Conservation (phyloP, 1,284 basidiomycete species). For the Boletus hoseneyae region DNA sequence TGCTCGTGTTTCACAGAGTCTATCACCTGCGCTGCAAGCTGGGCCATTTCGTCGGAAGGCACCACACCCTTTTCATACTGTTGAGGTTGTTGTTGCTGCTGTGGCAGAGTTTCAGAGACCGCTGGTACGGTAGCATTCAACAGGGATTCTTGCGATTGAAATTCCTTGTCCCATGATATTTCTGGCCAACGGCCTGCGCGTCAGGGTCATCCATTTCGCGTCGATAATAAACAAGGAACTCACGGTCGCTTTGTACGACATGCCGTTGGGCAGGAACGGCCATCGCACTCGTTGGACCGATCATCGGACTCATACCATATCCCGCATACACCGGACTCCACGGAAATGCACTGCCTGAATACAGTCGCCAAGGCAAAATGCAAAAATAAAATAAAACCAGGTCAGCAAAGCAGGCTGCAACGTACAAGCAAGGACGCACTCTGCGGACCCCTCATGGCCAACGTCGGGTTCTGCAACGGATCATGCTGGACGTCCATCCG, state of each 20-base stretch:
- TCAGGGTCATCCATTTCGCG: constrained; percentile 1
- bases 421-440: constrained; percentile 17
- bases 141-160: constrained; percentile 51
- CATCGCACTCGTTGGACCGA: constrained; percentile 28
- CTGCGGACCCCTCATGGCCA: constrained; percentile 9
- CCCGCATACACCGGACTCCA: constrained; percentile 37
- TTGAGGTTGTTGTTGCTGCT: constrained; percentile 16
- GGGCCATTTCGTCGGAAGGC: constrained; percentile 63
- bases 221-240: constrained; percentile 14
- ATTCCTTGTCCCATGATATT: constrained; percentile 60
- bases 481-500: constrained; percentile 17
- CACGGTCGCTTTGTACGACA: constrained; percentile 35
- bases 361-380: background rate
- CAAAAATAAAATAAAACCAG: background rate
- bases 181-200: constrained; percentile 29
- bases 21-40: constrained; percentile 69
- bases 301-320: constrained; percentile 38
- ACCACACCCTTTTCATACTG: constrained; percentile 23
- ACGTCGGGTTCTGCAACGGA: constrained; percentile 3
- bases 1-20: constrained; percentile 66
- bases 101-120: constrained; percentile 1
- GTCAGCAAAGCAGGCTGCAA: constrained; percentile 9
- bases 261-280: constrained; percentile 34
- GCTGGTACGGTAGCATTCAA: constrained; percentile 14
- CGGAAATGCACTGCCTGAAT: constrained; percentile 33